Evolutionary conservation across 129 eudicot genomes (phyloP).

Genomic region (Cynara cardunculus): DNA sequence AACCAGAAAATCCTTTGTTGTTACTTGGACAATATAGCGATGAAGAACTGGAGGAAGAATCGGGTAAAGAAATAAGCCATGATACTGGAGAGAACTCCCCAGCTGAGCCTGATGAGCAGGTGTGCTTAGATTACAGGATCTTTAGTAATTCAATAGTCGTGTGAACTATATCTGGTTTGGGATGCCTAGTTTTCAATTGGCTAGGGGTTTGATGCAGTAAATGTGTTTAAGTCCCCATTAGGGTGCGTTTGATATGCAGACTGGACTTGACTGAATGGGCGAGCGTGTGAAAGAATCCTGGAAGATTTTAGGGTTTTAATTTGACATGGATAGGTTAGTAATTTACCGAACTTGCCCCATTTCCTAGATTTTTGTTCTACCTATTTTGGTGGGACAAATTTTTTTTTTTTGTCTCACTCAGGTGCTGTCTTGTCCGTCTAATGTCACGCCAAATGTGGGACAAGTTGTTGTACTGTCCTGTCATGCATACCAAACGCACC

Average conservation of each 20-base stretch:
- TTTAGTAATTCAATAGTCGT: neutral
- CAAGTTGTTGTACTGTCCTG: neutral
- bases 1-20: constrained; percentile 64
- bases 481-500: neutral
- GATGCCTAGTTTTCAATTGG: neutral
- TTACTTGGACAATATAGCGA: constrained; percentile 95
- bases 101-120: constrained; percentile 49
- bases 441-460: too few relatives aligned
- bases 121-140: constrained; percentile 14
- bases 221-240: neutral
- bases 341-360: neutral
- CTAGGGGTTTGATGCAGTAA: neutral
- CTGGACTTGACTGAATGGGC: neutral
- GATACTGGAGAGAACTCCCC: constrained; percentile 28
- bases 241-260: neutral
- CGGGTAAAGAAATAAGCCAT: constrained; percentile 30
- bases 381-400: neutral
- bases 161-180: neutral
- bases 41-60: constrained; percentile 77
- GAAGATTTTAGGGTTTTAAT: neutral
- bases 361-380: neutral
- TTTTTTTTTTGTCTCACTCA: too few relatives aligned
- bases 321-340: neutral
- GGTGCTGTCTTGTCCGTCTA: too few relatives aligned
- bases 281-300: neutral